Percentiles rank a stretch among this genome's conserved stretches.
Evolutionary conservation across 2,329 filamentous ascomycete genomes (phyloP).

Genomic region (Apiospora hydei): DNA sequence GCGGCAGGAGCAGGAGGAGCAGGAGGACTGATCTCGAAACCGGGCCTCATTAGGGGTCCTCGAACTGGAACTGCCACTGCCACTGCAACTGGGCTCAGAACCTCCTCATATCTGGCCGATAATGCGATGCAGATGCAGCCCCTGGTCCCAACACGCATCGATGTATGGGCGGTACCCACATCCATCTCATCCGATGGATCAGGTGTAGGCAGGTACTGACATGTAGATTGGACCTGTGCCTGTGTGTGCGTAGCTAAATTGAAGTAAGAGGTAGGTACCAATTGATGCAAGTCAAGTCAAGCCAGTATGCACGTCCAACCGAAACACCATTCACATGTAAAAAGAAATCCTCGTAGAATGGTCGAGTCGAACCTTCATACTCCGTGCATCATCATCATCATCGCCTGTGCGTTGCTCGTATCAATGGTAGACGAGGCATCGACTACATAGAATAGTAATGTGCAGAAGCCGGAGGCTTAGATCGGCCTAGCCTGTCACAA

Average conservation of each 20-base stretch:
- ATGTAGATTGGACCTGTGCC: neutral
- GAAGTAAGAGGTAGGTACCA: too few relatives aligned
- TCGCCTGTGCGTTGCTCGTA: slow-evolving; percentile 4
- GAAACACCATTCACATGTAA: too few relatives aligned
- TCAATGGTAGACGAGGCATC: neutral
- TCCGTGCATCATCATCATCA: neutral
- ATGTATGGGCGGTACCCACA: slow-evolving; percentile 6
- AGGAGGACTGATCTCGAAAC: slow-evolving; percentile 4
- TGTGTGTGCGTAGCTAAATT: too few relatives aligned
- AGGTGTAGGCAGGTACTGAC: neutral
- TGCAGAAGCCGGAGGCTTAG: neutral
- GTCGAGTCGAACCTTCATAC: neutral
- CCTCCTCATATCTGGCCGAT: slow-evolving; percentile 16
- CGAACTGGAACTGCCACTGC: too few relatives aligned
- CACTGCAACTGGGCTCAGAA: neutral
- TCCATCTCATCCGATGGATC: neutral
- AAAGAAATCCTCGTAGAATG: too few relatives aligned
- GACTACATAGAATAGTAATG: neutral
- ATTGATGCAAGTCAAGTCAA: too few relatives aligned
- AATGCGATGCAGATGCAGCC: slow-evolving; percentile 17
- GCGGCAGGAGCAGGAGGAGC: neutral
- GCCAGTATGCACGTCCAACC: too few relatives aligned
- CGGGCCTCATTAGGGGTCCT: slow-evolving; percentile 10
- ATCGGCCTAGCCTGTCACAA: neutral
- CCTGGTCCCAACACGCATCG: neutral